phyloP scores from a whole-genome alignment of 208 protist genomes.

The Trypanosoma conorhini region DNA sequence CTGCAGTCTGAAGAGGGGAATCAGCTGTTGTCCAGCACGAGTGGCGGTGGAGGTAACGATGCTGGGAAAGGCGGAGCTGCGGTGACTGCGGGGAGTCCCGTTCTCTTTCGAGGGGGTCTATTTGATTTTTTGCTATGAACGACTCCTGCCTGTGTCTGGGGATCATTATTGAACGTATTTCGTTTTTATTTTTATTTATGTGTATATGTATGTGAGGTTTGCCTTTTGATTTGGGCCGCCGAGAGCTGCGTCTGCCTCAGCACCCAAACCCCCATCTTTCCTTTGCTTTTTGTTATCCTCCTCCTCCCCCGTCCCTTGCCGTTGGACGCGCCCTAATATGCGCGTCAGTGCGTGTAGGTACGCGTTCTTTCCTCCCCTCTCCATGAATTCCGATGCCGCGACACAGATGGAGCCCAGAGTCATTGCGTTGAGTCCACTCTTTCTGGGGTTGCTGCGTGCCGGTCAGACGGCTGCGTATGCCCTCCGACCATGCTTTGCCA shows the following conservation, averaged over 20 bases:
- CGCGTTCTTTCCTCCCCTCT: neutral
- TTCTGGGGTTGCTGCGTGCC: constrained; percentile 7
- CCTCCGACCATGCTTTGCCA: constrained; percentile 16
- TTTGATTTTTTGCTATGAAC: constrained; percentile 17
- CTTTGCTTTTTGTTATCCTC: neutral
- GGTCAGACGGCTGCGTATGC: constrained; percentile 11
- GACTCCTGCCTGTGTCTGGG: neutral
- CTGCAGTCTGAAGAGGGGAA: neutral
- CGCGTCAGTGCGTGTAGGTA: neutral
- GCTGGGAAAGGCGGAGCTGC: neutral
- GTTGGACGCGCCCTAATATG: neutral
- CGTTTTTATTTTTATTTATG: neutral
- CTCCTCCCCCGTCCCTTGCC: neutral
- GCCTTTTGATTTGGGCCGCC: neutral
- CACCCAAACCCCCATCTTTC: neutral
- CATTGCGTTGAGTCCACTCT: constrained; percentile 15
- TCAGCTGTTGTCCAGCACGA: neutral
- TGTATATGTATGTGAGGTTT: neutral
- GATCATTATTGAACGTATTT: neutral
- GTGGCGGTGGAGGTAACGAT: neutral
- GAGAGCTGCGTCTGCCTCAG: too few species aligned
- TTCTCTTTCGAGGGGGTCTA: neutral
- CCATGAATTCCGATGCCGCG: neutral
- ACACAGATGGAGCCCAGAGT: neutral
- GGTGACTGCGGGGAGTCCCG: neutral